phyloP scores from a whole-genome alignment of 306 rosid genomes.

The Vachellia collinsii region DNA sequence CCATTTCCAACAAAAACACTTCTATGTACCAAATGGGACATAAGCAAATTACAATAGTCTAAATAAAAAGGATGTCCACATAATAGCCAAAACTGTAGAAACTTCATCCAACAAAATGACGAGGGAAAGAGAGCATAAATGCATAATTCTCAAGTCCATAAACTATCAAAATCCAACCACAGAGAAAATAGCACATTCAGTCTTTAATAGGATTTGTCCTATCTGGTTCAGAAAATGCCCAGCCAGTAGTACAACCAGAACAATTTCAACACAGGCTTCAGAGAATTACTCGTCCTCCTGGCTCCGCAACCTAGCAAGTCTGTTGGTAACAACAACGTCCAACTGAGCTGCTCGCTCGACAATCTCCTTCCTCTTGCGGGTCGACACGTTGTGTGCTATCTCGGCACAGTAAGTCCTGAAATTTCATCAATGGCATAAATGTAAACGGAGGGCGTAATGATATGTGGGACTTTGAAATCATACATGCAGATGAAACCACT shows the following conservation, averaged over 20 bases:
- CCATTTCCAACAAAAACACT: no score
- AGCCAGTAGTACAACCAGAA: neutral
- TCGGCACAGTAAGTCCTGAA: slow-evolving; percentile 79
- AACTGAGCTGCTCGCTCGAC: slow-evolving; percentile 81
- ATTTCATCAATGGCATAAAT: neutral
- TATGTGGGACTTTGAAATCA: neutral
- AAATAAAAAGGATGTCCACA: neutral
- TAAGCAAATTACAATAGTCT: neutral
- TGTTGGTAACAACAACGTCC: slow-evolving; percentile 81
- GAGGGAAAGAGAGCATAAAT: neutral
- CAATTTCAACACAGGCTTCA: slow-evolving; percentile 9
- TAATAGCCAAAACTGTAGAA: neutral
- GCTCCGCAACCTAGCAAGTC: slow-evolving; percentile 75
- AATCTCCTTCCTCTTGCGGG: slow-evolving; percentile 72
- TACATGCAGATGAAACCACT: neutral
- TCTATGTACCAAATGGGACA: no score
- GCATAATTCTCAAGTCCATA: neutral
- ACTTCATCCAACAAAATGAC: neutral
- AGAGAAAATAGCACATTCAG: neutral
- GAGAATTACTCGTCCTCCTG: slow-evolving; percentile 69
- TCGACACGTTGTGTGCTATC: slow-evolving; percentile 73
- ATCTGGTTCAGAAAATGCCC: neutral
- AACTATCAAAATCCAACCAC: neutral
- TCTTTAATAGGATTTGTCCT: neutral
- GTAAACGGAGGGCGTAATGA: neutral